These are phyloP conservation scores for Nitzschia palea DNA, from an alignment of 108 stramenopile species.

Conservation along the genomic window DNA sequence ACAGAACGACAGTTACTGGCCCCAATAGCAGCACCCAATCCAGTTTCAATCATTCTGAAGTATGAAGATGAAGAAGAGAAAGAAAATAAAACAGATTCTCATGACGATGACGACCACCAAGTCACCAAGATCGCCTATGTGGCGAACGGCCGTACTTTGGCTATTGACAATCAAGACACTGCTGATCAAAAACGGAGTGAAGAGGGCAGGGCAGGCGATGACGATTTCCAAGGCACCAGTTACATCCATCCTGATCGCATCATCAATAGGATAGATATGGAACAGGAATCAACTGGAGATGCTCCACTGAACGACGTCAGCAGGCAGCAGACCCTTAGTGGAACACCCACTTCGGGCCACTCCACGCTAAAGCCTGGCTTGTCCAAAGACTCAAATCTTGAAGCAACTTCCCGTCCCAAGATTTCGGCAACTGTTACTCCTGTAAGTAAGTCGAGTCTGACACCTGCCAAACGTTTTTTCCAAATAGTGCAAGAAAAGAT, in stretches of 20 bases:
- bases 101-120: constrained; percentile 21
- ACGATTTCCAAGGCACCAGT: constrained; percentile 11
- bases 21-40: constrained; percentile 15
- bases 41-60: constrained; percentile 25
- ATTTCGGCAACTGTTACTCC: not conserved
- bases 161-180: not conserved
- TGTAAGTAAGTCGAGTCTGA: not conserved
- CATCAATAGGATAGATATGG: constrained; percentile 43
- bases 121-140: constrained; percentile 63
- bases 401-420: too few species aligned
- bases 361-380: too few species aligned
- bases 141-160: constrained; percentile 20
- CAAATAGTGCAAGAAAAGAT: constrained; percentile 8
- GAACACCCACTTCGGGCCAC: too few species aligned
- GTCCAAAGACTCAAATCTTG: too few species aligned
- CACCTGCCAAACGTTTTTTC: constrained; percentile 26
- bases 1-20: constrained; percentile 28
- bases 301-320: not conserved
- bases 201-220: not conserved
- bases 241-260: constrained; percentile 52
- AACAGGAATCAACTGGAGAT: not conserved
- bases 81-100: constrained; percentile 4
- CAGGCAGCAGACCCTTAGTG: too few species aligned
- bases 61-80: constrained; percentile 42
- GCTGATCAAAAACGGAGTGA: not conserved